Percentiles rank a stretch among this genome's conserved stretches.
phyloP scores from a whole-genome alignment of 495 filamentous ascomycete species.

The Thozetella sp. region DNA sequence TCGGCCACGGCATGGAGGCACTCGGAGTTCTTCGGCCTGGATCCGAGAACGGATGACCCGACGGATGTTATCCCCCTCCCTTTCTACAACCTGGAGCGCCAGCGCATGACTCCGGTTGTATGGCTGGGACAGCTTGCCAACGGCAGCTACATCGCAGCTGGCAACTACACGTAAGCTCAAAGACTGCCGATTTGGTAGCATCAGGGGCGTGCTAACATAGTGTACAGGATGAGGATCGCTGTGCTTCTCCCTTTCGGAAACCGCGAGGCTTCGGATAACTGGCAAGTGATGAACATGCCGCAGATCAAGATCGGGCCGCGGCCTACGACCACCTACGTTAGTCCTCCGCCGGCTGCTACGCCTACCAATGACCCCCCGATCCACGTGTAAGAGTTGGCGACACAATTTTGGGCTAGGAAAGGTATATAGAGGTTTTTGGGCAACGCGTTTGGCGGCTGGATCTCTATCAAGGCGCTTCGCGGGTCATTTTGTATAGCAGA shows the following conservation, averaged over 20 bases:
- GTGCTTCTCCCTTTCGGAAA: constrained; percentile 15
- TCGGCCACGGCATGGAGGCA: constrained; percentile 13
- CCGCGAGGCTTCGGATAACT: constrained; percentile 15
- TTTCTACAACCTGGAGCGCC: constrained; percentile 8
- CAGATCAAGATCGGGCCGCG: constrained; percentile 7
- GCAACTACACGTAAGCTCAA: constrained; percentile 27
- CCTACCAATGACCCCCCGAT: too few relatives aligned
- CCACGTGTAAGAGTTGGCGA: too few relatives aligned
- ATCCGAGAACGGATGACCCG: constrained; percentile 11
- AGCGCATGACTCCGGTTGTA: constrained; percentile 2
- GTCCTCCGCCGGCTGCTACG: neutral
- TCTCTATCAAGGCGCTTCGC: too few relatives aligned
- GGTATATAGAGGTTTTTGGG: too few relatives aligned
- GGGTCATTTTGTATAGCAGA: too few relatives aligned
- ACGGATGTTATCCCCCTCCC: constrained; percentile 15
- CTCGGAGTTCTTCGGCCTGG: constrained; percentile 3
- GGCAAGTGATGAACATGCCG: constrained; percentile 16
- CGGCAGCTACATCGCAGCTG: constrained; percentile 26
- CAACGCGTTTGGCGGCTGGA: too few relatives aligned
- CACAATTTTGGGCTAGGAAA: too few relatives aligned
- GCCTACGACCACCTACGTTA: neutral
- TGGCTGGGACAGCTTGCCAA: constrained; percentile 24
- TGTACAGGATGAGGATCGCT: constrained; percentile 4
- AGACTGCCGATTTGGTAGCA: too few relatives aligned
- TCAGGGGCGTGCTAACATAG: neutral